These are phyloP conservation scores for Aspergillus olivimuriae DNA, from an alignment of 495 filamentous ascomycete genomes.

Conservation along the genomic window DNA sequence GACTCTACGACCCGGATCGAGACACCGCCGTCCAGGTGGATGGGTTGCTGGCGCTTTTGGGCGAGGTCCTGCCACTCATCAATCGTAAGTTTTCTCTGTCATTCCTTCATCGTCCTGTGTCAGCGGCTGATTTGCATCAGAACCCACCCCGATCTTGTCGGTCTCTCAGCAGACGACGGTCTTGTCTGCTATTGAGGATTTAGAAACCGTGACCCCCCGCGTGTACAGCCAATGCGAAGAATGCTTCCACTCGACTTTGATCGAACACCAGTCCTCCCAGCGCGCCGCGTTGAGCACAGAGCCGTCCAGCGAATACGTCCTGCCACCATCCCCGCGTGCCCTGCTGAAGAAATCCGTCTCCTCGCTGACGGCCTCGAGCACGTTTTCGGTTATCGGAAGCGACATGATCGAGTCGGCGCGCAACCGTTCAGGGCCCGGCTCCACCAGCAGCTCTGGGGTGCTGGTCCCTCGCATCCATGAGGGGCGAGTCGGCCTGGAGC, in stretches of 20 bases:
- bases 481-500: constrained; percentile 27
- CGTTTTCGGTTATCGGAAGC: constrained; percentile 65
- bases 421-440: constrained; percentile 44
- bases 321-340: constrained; percentile 49
- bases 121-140: constrained; percentile 18
- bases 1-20: constrained; percentile 70
- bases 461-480: constrained; percentile 37
- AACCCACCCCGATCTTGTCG: constrained; percentile 29
- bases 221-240: constrained; percentile 65
- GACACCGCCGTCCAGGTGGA: constrained; percentile 81
- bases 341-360: constrained; percentile 64
- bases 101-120: background rate
- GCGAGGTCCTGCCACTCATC: constrained; percentile 73
- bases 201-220: constrained; percentile 66
- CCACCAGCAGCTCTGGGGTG: constrained; percentile 48
- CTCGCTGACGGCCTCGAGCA: constrained; percentile 46
- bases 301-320: constrained; percentile 18
- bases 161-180: constrained; percentile 67
- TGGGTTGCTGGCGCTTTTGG: constrained; percentile 73
- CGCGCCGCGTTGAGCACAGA: constrained; percentile 27
- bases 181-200: constrained; percentile 74
- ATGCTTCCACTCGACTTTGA: constrained; percentile 53
- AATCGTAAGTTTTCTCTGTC: constrained; percentile 41
- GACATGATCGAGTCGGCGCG: constrained; percentile 54
- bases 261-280: constrained; percentile 42